Evolutionary conservation across 1,284 basidiomycete species (phyloP), one percentile per base, ranked within the genome.

Genomic region (Boletus hoseneyae): DNA sequence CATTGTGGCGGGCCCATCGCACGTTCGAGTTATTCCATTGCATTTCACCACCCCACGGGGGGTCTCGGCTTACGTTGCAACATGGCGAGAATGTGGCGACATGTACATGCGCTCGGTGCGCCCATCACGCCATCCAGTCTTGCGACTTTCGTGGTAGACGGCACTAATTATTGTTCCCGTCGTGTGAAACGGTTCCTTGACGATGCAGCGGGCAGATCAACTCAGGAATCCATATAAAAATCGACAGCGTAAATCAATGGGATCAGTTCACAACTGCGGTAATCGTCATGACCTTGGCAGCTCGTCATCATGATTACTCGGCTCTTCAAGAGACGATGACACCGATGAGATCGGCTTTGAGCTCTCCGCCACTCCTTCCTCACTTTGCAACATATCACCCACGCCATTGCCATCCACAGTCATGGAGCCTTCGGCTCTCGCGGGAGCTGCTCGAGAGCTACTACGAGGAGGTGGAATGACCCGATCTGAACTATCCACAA

Each of bases 141-240:
- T 10, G 29, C 29, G 23, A 25, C 23, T 25, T 6, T 25, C 23
- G 23, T 25, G 23, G 23, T 25, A 6, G 23, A 25, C 35, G 35
- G 13, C 35, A 21, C 35, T 19, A 37, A 21, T 23, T 42, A 30
- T 42, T 13, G 40, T 32, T 23, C 37, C 6, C 9, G 13, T 18
- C 46, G 42, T 57, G 59, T 45, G 57, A 61, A 53, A 37, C 6
- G 37, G 51, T 58, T 23, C 56, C 56, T 58, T 57, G 57, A 40
- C 37, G 36, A 44, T 57, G 16, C 18, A 33, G n/a, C 19, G 15
- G 21, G 19, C 37, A 23, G 49, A 66, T 65, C 61, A 32, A 34
- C 36, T 37, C 45, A 42, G 48, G 64, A 62, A 65, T 50, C 44
- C 38, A 9, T 13, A 40, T 45, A 23, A 35, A 43, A 50, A n/a